Evolutionary conservation across 1,284 basidiomycete genomes (phyloP), one percentile per base, ranked within the genome.

Genomic region (Phellopilus nigrolimitatus): DNA sequence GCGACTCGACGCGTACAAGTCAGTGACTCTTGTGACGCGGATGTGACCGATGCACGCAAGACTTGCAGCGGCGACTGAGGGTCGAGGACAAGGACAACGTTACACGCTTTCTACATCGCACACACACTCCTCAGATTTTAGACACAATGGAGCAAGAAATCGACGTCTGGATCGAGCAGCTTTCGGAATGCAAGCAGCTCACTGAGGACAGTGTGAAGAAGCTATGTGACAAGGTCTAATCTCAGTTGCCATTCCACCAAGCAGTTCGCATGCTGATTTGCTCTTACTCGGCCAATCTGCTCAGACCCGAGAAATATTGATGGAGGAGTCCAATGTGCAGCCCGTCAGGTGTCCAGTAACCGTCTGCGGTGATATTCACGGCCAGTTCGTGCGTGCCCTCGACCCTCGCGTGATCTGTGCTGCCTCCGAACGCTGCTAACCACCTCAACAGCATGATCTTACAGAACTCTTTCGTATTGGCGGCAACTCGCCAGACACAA

Each of bases 381-480:
- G 95, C 56, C 95, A 99, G 84, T 99, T 99, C 71, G 95, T 98
- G 70, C 76, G 94, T 89, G 40, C 51, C 43, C 55, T 57, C 57
- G 36, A 36, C 47, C 53, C 53, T 60, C 49, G 51, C 57, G 56
- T 57, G 22, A 57, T 61, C 63, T 59, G 53, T 45, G 33, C 55
- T 44, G 37, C 59, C 54, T 53, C 64, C 55, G 49, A 49, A 53
- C 55, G 54, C 52, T 59, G 51, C 40, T 47, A 33, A 51, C 44
- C 48, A 33, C 21, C 42, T 36, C 22, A 19, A 33, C 68, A 98
- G 95, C 95, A 98, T 71, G 97, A 99, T 75, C 86, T 99, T 51
- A 97, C 94, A 56, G 97, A 99, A 70, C 86, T 99, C 41, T 99
- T 99, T 76, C 88, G 95, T 51, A 99, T 99, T 67, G 95, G 97